Conservation (phyloP, 495 filamentous ascomycete species). For the Tuber borchii region DNA sequence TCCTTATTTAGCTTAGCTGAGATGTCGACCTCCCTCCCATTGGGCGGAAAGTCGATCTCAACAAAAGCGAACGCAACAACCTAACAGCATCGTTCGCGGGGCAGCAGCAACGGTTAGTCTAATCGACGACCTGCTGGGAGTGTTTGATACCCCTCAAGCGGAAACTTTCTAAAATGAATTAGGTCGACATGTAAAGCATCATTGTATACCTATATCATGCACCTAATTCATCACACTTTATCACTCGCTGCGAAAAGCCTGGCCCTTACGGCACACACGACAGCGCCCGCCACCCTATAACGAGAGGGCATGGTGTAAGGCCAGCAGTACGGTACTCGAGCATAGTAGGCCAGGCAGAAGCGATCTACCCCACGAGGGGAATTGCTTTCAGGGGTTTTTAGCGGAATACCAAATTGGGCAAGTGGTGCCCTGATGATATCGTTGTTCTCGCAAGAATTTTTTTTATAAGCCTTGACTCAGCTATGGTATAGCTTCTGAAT, state of each 20-base stretch:
- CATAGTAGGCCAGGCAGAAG: background rate
- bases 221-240: too few species aligned
- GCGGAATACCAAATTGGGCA: too few species aligned
- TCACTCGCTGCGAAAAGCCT: too few species aligned
- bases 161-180: background rate
- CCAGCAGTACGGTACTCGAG: background rate
- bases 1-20: background rate
- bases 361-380: background rate
- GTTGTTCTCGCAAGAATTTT: too few species aligned
- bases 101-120: background rate
- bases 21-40: background rate
- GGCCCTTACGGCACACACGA: background rate
- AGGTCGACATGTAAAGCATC: too few species aligned
- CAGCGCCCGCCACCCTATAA: background rate
- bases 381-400: too few species aligned
- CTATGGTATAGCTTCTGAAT: background rate
- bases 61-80: background rate
- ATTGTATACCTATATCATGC: too few species aligned
- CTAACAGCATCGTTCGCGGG: background rate
- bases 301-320: background rate
- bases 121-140: background rate
- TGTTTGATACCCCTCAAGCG: background rate
- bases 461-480: background rate
- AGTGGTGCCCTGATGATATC: too few species aligned
- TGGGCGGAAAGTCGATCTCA: too few species aligned